Percentiles rank a stretch among this genome's conserved stretches.
phyloP scores from a whole-genome alignment of 148 eudicot species.

The Vaccinium vitisidaea region DNA sequence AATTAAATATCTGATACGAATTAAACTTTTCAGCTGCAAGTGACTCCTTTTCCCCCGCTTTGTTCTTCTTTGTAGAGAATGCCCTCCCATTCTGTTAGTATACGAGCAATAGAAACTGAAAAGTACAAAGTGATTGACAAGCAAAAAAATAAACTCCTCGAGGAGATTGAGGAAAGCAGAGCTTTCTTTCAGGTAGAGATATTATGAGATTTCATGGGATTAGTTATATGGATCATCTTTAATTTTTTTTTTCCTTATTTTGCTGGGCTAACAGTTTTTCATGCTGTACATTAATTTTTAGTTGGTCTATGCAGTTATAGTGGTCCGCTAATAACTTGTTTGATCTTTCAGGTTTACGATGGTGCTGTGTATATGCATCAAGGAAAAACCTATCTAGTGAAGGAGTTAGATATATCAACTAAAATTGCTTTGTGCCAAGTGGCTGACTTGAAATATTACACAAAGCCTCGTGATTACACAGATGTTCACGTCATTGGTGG shows the following conservation, averaged over 20 bases:
- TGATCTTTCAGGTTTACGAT: conserved; percentile 72
- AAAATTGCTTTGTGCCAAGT: conserved; percentile 80
- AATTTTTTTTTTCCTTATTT: neutral
- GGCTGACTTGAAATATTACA: conserved; percentile 87
- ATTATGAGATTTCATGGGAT: conserved; percentile 5
- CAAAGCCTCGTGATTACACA: conserved; percentile 90
- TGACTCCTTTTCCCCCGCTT: neutral
- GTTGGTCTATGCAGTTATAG: neutral
- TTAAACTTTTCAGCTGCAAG: neutral
- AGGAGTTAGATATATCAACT: conserved; percentile 56
- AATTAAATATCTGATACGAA: neutral
- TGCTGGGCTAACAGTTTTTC: neutral
- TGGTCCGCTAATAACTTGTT: neutral
- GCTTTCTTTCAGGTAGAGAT: conserved; percentile 89
- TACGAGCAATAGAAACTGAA: conserved; percentile 89
- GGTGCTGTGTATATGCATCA: conserved; percentile 97
- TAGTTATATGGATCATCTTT: neutral
- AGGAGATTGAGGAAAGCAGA: conserved; percentile 96
- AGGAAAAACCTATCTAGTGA: conserved; percentile 82
- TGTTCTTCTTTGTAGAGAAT: conserved; percentile 47
- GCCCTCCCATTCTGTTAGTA: conserved; percentile 62
- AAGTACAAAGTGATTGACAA: conserved; percentile 77
- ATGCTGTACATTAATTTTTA: neutral
- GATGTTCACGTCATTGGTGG: conserved; percentile 83
- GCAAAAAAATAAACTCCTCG: conserved; percentile 70